Base-by-base conservation (phyloP, 2,329 filamentous ascomycete species). In the Cladorrhinum sp. region DNA sequence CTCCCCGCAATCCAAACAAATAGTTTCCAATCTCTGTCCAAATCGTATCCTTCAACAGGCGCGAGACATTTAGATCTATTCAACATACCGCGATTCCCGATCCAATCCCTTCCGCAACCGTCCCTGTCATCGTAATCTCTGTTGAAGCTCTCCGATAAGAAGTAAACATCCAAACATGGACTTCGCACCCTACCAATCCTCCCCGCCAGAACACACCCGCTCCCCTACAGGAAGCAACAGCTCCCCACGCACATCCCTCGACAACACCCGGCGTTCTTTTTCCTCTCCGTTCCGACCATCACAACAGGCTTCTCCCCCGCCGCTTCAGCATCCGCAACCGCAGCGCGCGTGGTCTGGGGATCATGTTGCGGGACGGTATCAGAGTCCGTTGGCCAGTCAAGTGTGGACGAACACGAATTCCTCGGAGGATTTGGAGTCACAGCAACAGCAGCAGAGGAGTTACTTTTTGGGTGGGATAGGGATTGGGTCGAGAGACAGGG, bases 131-230 rank as follows among this genome's bases (percentile, higher is more conserved):
- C 42, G 42, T 14, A 18, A 46, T 18, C 42, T 4, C 42, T 28
- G 3, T 20, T 20, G n/a, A 3, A 18, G 3, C 18, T 20, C n/a
- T 16, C 16, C 16, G 42, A 54, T 5, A 57, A 48, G n/a, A 30
- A n/a, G 9, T 4, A 18, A 46, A n/a, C n/a, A n/a, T n/a, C 6
- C 42, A 46, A 65, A 36, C 59, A 95, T 95, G 90, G 91, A 97
- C 79, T 99, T 98, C 74, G 95, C 95, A 51, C 95, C 95, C 39
- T 99, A 98, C 78, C 95, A 98, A 80, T 94, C 94, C 75, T 89
- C 89, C 54, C 89, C 90, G 16, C 95, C 95, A 9, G 93, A 98
- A 78, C 83, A 89, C 70, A 86, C 89, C 57, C 83, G 92, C 73
- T 96, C 91, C 20, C 91, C 92, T 57, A 83, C 87, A 10, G 77